These are phyloP conservation scores for Dendrobium chrysotoxum DNA, from an alignment of 106 monocot genomes.

Conservation along the genomic window DNA sequence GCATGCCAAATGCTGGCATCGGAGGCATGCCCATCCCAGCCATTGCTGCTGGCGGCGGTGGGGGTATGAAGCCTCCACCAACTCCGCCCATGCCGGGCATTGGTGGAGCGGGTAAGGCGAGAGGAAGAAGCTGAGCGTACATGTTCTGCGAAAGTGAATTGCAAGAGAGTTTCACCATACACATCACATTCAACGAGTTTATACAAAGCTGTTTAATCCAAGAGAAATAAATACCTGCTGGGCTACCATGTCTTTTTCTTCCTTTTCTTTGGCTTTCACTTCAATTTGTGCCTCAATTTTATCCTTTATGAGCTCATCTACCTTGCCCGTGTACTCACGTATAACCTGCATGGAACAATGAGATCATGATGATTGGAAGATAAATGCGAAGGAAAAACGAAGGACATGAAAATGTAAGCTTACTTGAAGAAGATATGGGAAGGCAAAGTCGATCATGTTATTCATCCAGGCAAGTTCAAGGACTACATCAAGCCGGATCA, in stretches of 20 bases:
- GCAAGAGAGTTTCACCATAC: neutral
- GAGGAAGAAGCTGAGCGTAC: slow-evolving; percentile 95
- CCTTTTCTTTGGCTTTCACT: slow-evolving; percentile 79
- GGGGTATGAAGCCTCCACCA: slow-evolving; percentile 32
- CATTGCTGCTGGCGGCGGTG: slow-evolving; percentile 49
- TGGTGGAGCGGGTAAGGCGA: slow-evolving; percentile 88
- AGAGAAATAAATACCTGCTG: slow-evolving; percentile 60
- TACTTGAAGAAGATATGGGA: slow-evolving; percentile 95
- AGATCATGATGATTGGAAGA: neutral
- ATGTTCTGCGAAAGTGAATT: slow-evolving; percentile 60
- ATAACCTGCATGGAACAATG: slow-evolving; percentile 50
- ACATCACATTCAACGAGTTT: too few species aligned
- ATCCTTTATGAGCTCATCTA: slow-evolving; percentile 86
- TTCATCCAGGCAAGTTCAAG: slow-evolving; percentile 98
- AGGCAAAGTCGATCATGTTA: slow-evolving; percentile 91
- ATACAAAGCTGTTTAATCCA: neutral
- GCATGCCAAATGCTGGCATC: slow-evolving; percentile 70
- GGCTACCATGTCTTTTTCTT: slow-evolving; percentile 93
- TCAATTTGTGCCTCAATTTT: slow-evolving; percentile 81
- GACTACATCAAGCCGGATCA: slow-evolving; percentile 87
- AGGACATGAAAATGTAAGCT: neutral
- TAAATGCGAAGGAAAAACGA: neutral
- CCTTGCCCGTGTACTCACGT: slow-evolving; percentile 91
- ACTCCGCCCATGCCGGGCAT: slow-evolving; percentile 70
- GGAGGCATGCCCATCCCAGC: slow-evolving; percentile 78